Conservation (phyloP, 2,329 filamentous ascomycete genomes). For the Trichophyton schoenleinii region DNA sequence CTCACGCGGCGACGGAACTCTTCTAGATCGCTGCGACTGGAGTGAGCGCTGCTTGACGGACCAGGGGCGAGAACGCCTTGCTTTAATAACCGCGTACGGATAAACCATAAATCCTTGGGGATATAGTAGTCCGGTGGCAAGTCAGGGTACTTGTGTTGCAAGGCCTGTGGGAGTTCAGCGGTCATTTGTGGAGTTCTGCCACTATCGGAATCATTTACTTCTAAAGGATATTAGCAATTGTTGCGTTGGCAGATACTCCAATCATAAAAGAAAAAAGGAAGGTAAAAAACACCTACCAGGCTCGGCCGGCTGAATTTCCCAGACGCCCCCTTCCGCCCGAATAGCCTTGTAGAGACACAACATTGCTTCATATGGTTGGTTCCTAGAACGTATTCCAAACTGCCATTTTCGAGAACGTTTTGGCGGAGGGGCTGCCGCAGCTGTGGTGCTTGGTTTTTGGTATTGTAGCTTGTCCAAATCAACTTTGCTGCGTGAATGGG, state of each 20-base stretch:
- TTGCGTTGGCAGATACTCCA: not conserved
- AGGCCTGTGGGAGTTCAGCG: conserved; percentile 25
- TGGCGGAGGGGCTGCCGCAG: conserved; percentile 35
- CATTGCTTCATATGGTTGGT: conserved; percentile 86
- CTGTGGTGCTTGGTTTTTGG: conserved; percentile 44
- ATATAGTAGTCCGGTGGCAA: conserved; percentile 56
- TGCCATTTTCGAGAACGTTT: conserved; percentile 82
- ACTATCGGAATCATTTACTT: conserved; percentile 21
- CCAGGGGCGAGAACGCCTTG: conserved; percentile 54
- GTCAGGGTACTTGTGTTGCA: conserved; percentile 35
- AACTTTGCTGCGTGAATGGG: conserved; percentile 62
- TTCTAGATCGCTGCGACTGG: conserved; percentile 31
- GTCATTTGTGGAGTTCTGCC: conserved; percentile 26
- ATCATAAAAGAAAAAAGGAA: too few species aligned
- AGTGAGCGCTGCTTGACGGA: conserved; percentile 26
- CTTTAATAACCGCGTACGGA: conserved; percentile 78
- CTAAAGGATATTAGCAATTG: conserved; percentile 5
- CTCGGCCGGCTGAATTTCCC: conserved; percentile 49
- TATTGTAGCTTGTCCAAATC: conserved; percentile 51
- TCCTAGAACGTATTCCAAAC: conserved; percentile 90
- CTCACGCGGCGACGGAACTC: conserved; percentile 30
- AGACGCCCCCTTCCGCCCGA: conserved; percentile 74
- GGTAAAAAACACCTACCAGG: conserved; percentile 20
- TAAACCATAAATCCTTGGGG: conserved; percentile 91
- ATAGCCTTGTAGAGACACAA: conserved; percentile 90